These are phyloP conservation scores for Nemania sp. DNA, from an alignment of 2,329 filamentous ascomycete genomes.

Conservation along the genomic window DNA sequence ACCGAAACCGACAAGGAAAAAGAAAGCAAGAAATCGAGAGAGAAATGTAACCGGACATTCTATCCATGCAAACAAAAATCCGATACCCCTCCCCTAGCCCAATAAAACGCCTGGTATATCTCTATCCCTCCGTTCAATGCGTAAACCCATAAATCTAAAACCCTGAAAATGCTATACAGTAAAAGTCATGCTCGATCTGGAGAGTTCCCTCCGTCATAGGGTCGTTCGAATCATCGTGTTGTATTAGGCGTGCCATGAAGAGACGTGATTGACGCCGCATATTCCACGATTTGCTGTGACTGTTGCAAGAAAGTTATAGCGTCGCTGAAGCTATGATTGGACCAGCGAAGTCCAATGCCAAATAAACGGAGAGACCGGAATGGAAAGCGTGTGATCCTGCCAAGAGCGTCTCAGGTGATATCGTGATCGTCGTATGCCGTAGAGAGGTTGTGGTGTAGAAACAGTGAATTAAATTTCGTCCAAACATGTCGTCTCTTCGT, in stretches of 20 bases:
- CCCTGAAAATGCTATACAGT: slow-evolving; percentile 34
- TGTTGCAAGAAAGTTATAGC: slow-evolving; percentile 19
- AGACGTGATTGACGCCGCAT: slow-evolving; percentile 15
- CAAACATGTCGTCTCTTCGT: slow-evolving; percentile 38
- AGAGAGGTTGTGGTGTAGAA: slow-evolving; percentile 12
- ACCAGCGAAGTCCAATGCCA: slow-evolving; percentile 19
- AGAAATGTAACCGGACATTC: slow-evolving; percentile 26
- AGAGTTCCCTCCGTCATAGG: slow-evolving; percentile 19
- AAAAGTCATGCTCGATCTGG: slow-evolving; percentile 25
- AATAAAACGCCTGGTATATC: slow-evolving; percentile 43
- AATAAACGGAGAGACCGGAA: slow-evolving; percentile 16
- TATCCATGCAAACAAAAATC: slow-evolving; percentile 30
- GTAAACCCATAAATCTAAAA: slow-evolving; percentile 31
- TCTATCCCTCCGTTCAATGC: slow-evolving; percentile 35
- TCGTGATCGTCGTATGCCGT: slow-evolving; percentile 32
- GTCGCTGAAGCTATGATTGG: slow-evolving; percentile 21
- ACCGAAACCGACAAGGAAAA: slow-evolving; percentile 1
- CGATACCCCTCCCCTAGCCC: slow-evolving; percentile 15
- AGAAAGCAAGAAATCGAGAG: slow-evolving; percentile 2
- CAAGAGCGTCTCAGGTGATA: slow-evolving; percentile 29
- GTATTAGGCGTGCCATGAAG: slow-evolving; percentile 23
- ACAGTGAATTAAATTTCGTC: slow-evolving; percentile 17
- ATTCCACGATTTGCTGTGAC: slow-evolving; percentile 19
- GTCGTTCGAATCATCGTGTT: slow-evolving; percentile 33
- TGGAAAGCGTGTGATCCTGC: slow-evolving; percentile 19